A percentile compares a stretch with the other conserved stretches of the same genome.
Conservation (phyloP, 2,329 filamentous ascomycete species). For the Diaporthe sp. region DNA sequence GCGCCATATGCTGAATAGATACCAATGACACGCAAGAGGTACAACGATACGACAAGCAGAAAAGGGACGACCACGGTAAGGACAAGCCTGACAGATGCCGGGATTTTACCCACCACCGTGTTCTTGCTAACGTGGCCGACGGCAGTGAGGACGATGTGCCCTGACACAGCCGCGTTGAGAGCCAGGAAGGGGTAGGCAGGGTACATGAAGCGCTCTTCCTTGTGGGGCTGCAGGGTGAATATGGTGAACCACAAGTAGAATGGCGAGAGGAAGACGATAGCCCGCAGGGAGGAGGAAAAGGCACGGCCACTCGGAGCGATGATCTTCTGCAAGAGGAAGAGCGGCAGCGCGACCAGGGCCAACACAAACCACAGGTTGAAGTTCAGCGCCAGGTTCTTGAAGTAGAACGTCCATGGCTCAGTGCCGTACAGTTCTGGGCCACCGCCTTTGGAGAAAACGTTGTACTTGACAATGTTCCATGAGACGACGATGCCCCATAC, state of each 20-base stretch:
- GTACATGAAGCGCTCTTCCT: constrained; percentile 99
- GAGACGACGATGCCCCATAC: constrained; percentile 79
- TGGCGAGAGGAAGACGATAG: constrained; percentile 82
- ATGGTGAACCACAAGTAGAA: constrained; percentile 97
- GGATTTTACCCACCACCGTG: constrained; percentile 78
- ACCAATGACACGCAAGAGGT: constrained; percentile 74
- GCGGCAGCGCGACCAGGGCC: constrained; percentile 79
- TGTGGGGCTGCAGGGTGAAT: constrained; percentile 94
- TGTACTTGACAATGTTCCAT: constrained; percentile 96
- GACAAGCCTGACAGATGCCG: constrained; percentile 79
- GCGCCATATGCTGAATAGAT: constrained; percentile 87
- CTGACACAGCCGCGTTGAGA: constrained; percentile 86
- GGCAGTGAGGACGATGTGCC: constrained; percentile 84
- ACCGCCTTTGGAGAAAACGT: constrained; percentile 85
- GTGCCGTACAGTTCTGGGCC: constrained; percentile 95
- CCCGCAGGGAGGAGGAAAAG: constrained; percentile 79
- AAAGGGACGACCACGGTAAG: constrained; percentile 73
- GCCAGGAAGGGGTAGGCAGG: constrained; percentile 92
- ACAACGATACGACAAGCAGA: constrained; percentile 47
- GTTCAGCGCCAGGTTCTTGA: constrained; percentile 91
- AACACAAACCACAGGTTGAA: constrained; percentile 96
- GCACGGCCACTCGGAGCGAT: constrained; percentile 73
- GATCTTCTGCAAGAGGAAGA: constrained; percentile 81
- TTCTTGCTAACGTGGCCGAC: constrained; percentile 79
- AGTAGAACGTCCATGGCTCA: constrained; percentile 97